Evolutionary conservation across 2,329 filamentous ascomycete genomes (phyloP), one percentile per base, ranked within the genome.

Genomic region (Fusarium humuli): DNA sequence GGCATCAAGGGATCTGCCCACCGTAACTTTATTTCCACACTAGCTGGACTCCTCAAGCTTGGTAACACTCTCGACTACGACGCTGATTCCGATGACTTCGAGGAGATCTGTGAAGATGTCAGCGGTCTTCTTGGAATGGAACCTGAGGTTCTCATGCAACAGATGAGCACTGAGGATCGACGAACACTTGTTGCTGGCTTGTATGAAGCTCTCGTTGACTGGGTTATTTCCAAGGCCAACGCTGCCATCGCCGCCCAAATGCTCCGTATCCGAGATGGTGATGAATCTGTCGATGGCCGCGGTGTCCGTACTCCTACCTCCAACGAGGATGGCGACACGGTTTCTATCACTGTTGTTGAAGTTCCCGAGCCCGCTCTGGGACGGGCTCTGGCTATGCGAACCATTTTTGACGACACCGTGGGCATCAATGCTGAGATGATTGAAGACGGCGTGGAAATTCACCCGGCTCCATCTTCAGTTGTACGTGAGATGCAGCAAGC

Each of bases 361-460:
- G 86, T 98, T 11, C 94, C 96, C 0, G 88, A 91, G 68, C 90
- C 93, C 30, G 86, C 88, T 2, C 84, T 99, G 1, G 94, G 92
- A 62, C 98, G 96, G 80, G 96, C 95, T 0, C 81, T 97, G n/a
- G 90, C 93, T 14, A 89, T 99, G 83, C 92, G 94, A 41, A 93
- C 93, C 16, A 89, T 98, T 37, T 99, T 99, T 74, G 95, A 99
- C 72, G 96, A 98, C 74, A 88, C 85, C n/a, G 84, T 91, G 22
- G 96, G 96, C 54, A 98, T 99, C 82, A 98, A 98, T 74, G 87
- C 92, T 1, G 96, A 99, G 83, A 98, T 99, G 94, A 97, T 95
- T 76, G 91, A 95, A 67, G 96, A 99, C 72, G 96, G 96, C 12
- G 88, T 99, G 1, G 87, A 92, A n/a, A 87, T 97, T 4, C 82